Base-by-base conservation (phyloP, 1,284 basidiomycete genomes). In the Volvariella surrecta region DNA sequence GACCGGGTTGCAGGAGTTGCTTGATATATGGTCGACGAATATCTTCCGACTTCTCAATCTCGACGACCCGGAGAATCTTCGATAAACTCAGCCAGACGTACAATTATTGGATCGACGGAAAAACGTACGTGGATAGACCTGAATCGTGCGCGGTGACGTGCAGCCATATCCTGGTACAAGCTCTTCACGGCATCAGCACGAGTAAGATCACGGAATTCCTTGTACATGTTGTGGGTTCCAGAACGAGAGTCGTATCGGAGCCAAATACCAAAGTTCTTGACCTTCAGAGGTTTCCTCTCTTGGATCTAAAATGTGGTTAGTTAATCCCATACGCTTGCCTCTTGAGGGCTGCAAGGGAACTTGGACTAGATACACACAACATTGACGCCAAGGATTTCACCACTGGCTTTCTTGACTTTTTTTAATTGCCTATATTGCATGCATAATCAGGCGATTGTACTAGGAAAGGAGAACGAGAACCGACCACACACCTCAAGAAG, bases 221-320 rank as follows among this genome's bases (percentile, higher is more conserved):
- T 88, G 78, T 89, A 89, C 86, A 88, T 87, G 81, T 97, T 96
- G 82, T 96, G 93, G 46, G 94, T 97, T 52, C 93, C 93, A 40
- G 91, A 95, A 59, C 92, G 90, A 46, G 93, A 96, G 72, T 96
- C 95, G 74, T 99, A 99, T 57, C 96, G 90, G 65, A 99, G 72
- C 95, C 95, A 99, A 73, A 99, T 90, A 59, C 93, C 96, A 63
- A 99, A 98, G 87, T 97, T 98, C 83, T 99, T 99, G 66, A 97
- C 89, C 75, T 95, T 94, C 66, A 94, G 67, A 31, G 96, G 95
- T 71, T 88, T 91, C 79, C 90, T 93, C 76, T 99, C 95, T 58
- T 85, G 80, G 63, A 96, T 95, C 91, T 94, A 79, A 3, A 57
- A 48, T 52, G 49, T 56, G 19, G 28, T 46, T 57, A 57, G 66